These are phyloP conservation scores for Discostella stelligeroides DNA, from an alignment of 108 stramenopile genomes.

Conservation along the genomic window DNA sequence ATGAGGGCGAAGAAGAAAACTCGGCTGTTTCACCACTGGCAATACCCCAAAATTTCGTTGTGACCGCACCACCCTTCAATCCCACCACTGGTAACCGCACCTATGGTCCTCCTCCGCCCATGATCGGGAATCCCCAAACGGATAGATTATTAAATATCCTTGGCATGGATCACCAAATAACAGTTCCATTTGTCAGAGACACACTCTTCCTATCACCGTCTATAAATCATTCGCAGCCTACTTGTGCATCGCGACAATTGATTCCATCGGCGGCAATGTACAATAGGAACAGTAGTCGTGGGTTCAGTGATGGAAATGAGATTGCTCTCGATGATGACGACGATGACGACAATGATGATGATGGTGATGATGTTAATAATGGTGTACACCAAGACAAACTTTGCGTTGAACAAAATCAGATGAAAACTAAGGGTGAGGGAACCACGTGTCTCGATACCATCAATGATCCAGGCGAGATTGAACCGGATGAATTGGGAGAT, in stretches of 20 bases:
- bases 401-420: not conserved
- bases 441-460: not conserved
- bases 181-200: slow-evolving; percentile 61
- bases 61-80: slow-evolving; percentile 60
- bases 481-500: slow-evolving; percentile 14
- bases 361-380: not conserved
- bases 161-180: slow-evolving; percentile 78
- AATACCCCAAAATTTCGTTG: slow-evolving; percentile 68
- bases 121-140: slow-evolving; percentile 93
- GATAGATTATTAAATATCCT: slow-evolving; percentile 78
- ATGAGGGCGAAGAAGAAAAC: not conserved
- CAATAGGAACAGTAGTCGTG: not conserved
- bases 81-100: slow-evolving; percentile 6
- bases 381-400: too few relatives aligned
- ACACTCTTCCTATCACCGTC: not conserved
- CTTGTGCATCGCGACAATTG: slow-evolving; percentile 4
- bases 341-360: slow-evolving; percentile 15
- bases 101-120: slow-evolving; percentile 42
- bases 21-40: slow-evolving; percentile 18
- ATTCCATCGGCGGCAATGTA: slow-evolving; percentile 3
- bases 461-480: slow-evolving; percentile 38
- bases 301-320: slow-evolving; percentile 33
- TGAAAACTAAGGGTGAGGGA: not conserved
- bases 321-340: slow-evolving; percentile 46
- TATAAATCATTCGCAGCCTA: slow-evolving; percentile 2